Base-by-base conservation (phyloP, 345 rosid genomes). In the Aquilaria sinensis region DNA sequence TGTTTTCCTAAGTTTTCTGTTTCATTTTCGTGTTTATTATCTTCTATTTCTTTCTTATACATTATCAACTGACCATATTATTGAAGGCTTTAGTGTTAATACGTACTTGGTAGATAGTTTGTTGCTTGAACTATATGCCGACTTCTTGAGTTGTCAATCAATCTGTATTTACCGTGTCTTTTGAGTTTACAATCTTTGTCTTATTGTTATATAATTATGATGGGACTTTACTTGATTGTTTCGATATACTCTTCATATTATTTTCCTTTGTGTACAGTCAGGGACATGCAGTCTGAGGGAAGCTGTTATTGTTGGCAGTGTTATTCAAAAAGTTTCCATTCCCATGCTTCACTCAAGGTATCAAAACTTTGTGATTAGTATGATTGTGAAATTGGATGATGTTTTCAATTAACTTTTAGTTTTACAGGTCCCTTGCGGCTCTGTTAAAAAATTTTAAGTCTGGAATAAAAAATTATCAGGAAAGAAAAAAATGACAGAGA, bases 301-400 rank as follows among this genome's bases (percentile, higher is more conserved):
- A 81, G 99, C 97, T 75, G 95, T 85, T 32, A 85, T 95, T 49
- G 12, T 95, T 63, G 99, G 99, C 60, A 91, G 97, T 67, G 62
- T 95, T 67, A 77, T 95, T 54, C 78, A 87, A 67, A 90, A 95
- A 71, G 81, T 81, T 59, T 83, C 99, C 61, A 74, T 95, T 70
- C 99, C 99, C 14, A 60, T 81, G 86, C 89, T 81, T 66, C 99
- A 95, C 65, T 91, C 99, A 54, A 78, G 99, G 99, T 91, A 82
- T 31, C 77, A 16, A 4, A 4, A 29, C 13, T 6, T 23, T 49
- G 8, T 34, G 16, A 34, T 49, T 30, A 13, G 32, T 43, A 9
- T 63, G 47, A 31, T 67, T 37, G 43, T 63, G 31, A 14, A 23
- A 52, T 53, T 37, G 43, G 43, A 37, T 37, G 43, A 37, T 37